Evolutionary conservation across 208 protist species (phyloP), one percentile per base, ranked within the genome.

Genomic region (Trypanosoma mega): DNA sequence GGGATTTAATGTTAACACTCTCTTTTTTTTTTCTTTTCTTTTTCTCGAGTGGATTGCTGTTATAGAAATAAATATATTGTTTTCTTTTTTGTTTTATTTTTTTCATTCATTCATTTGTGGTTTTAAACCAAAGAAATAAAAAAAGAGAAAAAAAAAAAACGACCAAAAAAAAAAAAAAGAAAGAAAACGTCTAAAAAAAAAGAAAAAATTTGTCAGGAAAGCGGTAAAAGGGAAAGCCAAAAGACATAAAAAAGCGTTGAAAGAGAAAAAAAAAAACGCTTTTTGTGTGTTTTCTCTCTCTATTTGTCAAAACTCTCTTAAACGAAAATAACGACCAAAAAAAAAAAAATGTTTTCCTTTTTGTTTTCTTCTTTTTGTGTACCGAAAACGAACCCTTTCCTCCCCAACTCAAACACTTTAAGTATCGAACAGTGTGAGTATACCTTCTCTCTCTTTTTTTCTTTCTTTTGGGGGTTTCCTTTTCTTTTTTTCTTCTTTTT

Each of bases 121-220:
- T 46, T 27, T 34, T 37, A 33, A 11, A 37, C 11, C 11, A 37
- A 14, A 61, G 31, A 61, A 47, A 51, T 26, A 47, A 62, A 39
- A 50, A 62, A 44, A 5, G 31, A 41, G 5, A 56, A 63, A 47
- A 50, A 70, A 63, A 63, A 63, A 56, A 39, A 50, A 52, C 16
- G 36, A 43, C 60, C 11, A 36, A 21, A 49, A 53, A 36, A 33
- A 26, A 18, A 61, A 36, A 34, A 68, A 47, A 61, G 34, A 47
- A 34, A 41, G 18, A 44, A 56, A 36, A 58, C 24, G 16, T 8
- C 3, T 12, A 64, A 53, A 11, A 30, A 66, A 59, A 58, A 45
- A 52, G 20, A 64, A 12, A 20, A 45, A 70, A 20, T 51, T 5
- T 20, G 31, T 9, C 12, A 33, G 31, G 44, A 24, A 27, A 54